Conservation (phyloP, 192 early-diverging fungal species). For the Fimicolochytrium jonesii region DNA sequence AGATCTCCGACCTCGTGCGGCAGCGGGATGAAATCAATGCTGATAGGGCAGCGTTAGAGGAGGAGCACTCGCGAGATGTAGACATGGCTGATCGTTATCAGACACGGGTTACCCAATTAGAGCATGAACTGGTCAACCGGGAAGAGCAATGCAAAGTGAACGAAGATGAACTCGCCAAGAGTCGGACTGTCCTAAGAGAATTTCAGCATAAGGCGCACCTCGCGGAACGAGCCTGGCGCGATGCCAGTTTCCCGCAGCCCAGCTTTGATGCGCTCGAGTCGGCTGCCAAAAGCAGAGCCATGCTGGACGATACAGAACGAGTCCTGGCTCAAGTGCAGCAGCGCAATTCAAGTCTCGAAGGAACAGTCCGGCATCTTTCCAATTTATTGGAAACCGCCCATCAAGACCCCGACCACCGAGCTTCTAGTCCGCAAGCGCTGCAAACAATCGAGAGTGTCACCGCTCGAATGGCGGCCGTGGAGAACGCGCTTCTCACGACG, state of each 20-base stretch:
- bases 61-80: not conserved
- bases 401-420: not conserved
- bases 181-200: not conserved
- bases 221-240: not conserved
- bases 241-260: not conserved
- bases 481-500: slow-evolving; percentile 18
- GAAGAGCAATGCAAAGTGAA: not conserved
- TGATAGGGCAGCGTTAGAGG: not conserved
- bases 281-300: not conserved
- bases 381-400: not conserved
- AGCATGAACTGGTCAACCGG: not conserved
- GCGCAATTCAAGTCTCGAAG: slow-evolving; percentile 10
- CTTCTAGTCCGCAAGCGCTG: not conserved
- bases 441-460: slow-evolving; percentile 12
- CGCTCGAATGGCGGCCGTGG: slow-evolving; percentile 10
- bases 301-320: not conserved
- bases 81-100: not conserved
- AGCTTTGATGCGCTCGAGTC: slow-evolving; percentile 3
- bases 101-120: not conserved
- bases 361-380: slow-evolving; percentile 5
- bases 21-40: not conserved
- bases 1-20: not conserved
- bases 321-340: not conserved
- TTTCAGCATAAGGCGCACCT: not conserved
- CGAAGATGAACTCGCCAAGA: not conserved